Conservation (phyloP, 345 rosid species). For the Aethionema arabicum region DNA sequence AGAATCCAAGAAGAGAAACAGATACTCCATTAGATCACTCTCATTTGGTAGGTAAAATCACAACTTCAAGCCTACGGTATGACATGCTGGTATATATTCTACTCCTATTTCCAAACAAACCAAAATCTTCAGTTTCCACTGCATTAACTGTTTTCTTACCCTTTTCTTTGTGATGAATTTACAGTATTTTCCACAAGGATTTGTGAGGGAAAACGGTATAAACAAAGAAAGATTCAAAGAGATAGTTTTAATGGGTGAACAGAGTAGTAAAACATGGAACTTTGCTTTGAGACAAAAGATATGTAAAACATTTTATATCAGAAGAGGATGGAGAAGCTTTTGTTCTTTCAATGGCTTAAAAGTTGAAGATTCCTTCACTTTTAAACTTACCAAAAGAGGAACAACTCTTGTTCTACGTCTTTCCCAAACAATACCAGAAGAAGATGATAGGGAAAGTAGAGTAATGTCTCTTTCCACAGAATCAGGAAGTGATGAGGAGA, state of each 20-base stretch:
- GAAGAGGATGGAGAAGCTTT: conserved; percentile 21
- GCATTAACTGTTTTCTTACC: too few relatives aligned
- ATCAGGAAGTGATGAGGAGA: conserved; percentile 7
- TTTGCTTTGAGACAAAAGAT: neutral
- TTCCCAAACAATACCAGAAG: neutral
- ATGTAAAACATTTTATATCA: neutral
- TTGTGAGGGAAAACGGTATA: conserved; percentile 7
- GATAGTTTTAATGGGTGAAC: conserved; percentile 20
- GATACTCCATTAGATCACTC: conserved; percentile 4
- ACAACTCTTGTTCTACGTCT: conserved; percentile 15
- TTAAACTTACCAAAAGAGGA: conserved; percentile 18
- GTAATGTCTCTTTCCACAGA: conserved; percentile 8
- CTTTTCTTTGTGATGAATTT: too few relatives aligned
- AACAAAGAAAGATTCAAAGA: conserved; percentile 1
- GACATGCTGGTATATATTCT: conserved; percentile 16
- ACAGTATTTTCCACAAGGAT: neutral
- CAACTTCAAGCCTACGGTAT: conserved; percentile 15
- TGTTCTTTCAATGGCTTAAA: conserved; percentile 14
- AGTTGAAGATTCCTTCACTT: conserved; percentile 7
- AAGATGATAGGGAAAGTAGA: conserved; percentile 1
- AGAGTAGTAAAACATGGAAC: conserved; percentile 11
- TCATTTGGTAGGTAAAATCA: conserved; percentile 23
- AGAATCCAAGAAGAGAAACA: neutral
- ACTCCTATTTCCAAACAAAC: neutral
- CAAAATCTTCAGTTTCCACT: too few relatives aligned